A percentile compares a stretch with the other conserved stretches of the same genome.
phyloP scores from a whole-genome alignment of 2,329 filamentous ascomycete species.

The Alternaria longipes region DNA sequence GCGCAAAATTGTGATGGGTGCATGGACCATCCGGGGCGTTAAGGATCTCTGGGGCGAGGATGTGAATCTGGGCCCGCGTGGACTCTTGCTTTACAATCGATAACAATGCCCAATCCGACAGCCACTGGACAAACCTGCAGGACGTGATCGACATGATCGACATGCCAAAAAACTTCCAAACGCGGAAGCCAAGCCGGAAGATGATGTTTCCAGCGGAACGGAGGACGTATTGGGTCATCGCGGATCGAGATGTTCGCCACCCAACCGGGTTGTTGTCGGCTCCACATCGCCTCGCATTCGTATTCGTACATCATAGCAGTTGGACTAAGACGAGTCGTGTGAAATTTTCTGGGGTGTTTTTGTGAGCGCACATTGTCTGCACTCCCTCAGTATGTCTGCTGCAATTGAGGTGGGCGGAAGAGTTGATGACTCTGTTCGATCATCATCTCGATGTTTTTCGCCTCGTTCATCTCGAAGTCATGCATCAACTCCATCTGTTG shows the following conservation, averaged over 20 bases:
- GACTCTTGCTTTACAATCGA: neutral
- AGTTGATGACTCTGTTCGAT: constrained; percentile 53
- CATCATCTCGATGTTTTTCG: constrained; percentile 53
- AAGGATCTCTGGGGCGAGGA: neutral
- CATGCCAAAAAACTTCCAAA: constrained; percentile 3
- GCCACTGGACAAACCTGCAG: neutral
- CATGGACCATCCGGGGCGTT: neutral
- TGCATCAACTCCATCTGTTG: constrained; percentile 87
- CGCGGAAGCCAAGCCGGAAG: neutral
- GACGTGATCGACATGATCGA: constrained; percentile 18
- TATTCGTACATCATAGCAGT: neutral
- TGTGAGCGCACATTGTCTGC: neutral
- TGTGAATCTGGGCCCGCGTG: neutral
- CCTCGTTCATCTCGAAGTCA: constrained; percentile 69
- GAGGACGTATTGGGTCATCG: neutral
- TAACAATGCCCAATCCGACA: neutral
- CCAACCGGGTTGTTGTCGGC: neutral
- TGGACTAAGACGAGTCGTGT: neutral
- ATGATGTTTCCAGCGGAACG: neutral
- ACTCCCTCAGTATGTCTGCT: constrained; percentile 39
- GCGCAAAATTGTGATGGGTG: neutral
- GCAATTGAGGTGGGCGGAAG: constrained; percentile 42
- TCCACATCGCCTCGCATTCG: neutral
- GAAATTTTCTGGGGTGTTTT: neutral
- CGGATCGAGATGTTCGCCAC: neutral